phyloP scores from a whole-genome alignment of 352 stramenopile species.

The Globisporangium cylindrosporum region DNA sequence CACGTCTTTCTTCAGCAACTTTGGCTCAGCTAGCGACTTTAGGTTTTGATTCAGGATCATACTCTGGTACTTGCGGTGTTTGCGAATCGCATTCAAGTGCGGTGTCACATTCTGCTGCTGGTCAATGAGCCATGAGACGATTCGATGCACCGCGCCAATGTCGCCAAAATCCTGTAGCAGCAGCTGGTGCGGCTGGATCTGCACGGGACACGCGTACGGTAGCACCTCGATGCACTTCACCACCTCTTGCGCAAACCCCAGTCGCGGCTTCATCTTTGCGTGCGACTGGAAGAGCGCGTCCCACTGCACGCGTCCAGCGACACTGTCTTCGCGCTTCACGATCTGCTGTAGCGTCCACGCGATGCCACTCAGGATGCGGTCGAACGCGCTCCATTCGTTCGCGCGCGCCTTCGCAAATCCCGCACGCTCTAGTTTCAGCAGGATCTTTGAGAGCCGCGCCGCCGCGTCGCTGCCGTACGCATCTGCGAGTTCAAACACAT shows the following conservation, averaged over 20 bases:
- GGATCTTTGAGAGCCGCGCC: conserved; percentile 26
- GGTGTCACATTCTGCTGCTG: conserved; percentile 23
- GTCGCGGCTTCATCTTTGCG: conserved; percentile 59
- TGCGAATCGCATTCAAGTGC: conserved; percentile 41
- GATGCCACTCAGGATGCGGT: conserved; percentile 56
- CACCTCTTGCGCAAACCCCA: conserved; percentile 66
- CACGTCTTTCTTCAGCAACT: conserved; percentile 42
- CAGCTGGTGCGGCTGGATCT: conserved; percentile 68
- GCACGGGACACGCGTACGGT: conserved; percentile 22
- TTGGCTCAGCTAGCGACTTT: neutral
- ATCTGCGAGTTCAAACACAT: conserved; percentile 34
- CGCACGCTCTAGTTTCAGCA: conserved; percentile 29
- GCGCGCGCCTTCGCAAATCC: conserved; percentile 49
- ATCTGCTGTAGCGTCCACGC: conserved; percentile 62
- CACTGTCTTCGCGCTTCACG: conserved; percentile 44
- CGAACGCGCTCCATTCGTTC: conserved; percentile 48
- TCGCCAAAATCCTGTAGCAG: conserved; percentile 79
- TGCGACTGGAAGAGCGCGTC: conserved; percentile 63
- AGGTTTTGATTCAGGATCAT: conserved; percentile 8
- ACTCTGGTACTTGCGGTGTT: conserved; percentile 30
- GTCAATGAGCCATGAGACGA: conserved; percentile 57
- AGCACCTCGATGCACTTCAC: conserved; percentile 44
- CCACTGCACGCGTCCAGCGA: conserved; percentile 52
- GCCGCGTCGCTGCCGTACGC: conserved; percentile 35
- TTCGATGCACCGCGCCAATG: conserved; percentile 46